Base-by-base conservation (phyloP, 2,329 filamentous ascomycete genomes). In the Aspergillus sp. region DNA sequence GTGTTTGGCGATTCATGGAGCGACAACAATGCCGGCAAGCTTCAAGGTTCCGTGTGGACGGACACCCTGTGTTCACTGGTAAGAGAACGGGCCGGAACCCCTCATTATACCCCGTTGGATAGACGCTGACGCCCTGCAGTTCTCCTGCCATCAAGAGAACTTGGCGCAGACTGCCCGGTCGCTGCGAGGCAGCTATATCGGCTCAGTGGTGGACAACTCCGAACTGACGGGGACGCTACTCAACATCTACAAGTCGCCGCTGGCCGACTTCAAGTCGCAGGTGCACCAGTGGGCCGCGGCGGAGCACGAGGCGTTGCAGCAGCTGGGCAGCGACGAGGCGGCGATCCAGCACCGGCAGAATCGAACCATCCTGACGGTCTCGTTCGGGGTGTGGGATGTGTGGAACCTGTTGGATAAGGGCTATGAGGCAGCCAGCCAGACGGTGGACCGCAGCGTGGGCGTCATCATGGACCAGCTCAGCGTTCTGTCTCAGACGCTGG, bases 1-100 rank as follows among this genome's bases (percentile, higher is more conserved):
- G 65, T 72, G 5, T 74, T 73, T 58, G 70, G 71, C 5, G 70
- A 74, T 58, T 69, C 72, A 7, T 73, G 68, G 71, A 72, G 69
- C 42, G 70, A 71, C 44, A 66, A 64, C 53, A 62, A 67, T 55
- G 63, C 63, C 3, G 61, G 62, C 36, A 59, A 63, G 11, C 44
- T 52, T 7, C 62, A 64, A 45, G 69, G 65, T 3, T 58, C 55
- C 43, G 58, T 68, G 19, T 73, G 69, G 67, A 69, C 67, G 17
- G 66, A 70, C 53, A 65, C 63, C 62, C 65, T 74, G 40, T 74
- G 70, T 57, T 65, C 62, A 40, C 62, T 64, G 63, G 71, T 72
- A 64, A 44, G 41, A 25, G 41, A 25, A 29, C 25, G 25, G 25
- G 11, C 25, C 11, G 34, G 34, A 5, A n/a, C 19, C 38, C 19